Conservation (phyloP, 495 filamentous ascomycete genomes). For the Penicillium egyptiacum region DNA sequence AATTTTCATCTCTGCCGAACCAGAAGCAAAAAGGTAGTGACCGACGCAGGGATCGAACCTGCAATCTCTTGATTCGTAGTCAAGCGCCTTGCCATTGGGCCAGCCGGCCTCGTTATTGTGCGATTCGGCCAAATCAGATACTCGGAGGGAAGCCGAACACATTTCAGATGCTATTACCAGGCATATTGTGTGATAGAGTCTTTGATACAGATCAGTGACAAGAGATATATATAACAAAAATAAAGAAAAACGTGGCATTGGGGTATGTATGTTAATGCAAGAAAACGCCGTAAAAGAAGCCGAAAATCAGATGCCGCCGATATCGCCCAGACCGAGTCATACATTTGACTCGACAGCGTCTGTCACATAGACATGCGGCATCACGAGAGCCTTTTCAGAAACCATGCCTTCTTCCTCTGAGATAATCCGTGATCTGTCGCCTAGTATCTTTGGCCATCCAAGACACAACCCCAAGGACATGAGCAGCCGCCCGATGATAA, state of each 20-base stretch:
- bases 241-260: background rate
- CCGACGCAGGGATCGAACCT: constrained; percentile 45
- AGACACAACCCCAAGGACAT: constrained; percentile 33
- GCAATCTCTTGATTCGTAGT: constrained; percentile 68
- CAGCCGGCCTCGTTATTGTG: no score
- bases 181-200: background rate
- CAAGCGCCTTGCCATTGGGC: constrained; percentile 72
- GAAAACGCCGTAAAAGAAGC: constrained; percentile 1
- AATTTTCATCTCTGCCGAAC: background rate
- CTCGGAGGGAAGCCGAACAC: no score
- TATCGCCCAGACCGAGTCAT: background rate
- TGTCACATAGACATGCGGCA: constrained; percentile 16
- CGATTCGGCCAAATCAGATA: no score
- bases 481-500: constrained; percentile 38
- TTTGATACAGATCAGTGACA: background rate
- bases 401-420: constrained; percentile 20
- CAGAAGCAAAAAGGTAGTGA: constrained; percentile 19
- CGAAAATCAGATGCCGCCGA: background rate
- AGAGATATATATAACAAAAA: background rate
- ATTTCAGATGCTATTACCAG: background rate
- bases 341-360: constrained; percentile 4
- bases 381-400: constrained; percentile 24
- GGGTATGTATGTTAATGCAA: background rate
- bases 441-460: constrained; percentile 8
- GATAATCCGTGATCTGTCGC: background rate